A percentile compares a stretch with the other conserved stretches of the same genome.
Evolutionary conservation across 2,329 filamentous ascomycete species (phyloP).

Genomic region (Penicillium brevicompactum): DNA sequence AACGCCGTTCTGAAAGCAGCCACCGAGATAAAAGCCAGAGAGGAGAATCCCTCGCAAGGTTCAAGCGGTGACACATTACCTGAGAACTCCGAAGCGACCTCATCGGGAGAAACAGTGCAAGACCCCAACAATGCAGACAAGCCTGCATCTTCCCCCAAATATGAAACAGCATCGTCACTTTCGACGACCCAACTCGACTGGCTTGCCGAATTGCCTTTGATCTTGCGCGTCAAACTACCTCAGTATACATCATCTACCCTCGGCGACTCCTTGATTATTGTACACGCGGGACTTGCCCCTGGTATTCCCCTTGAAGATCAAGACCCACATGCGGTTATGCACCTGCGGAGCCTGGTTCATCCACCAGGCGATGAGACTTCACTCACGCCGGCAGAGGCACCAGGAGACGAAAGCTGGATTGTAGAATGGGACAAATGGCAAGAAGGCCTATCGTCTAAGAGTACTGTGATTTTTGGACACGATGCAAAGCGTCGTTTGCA

Average conservation of each 20-base stretch:
- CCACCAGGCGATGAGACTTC: neutral
- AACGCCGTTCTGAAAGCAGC: constrained; percentile 26
- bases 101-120: neutral
- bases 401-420: constrained; percentile 23
- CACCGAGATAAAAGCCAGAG: constrained; percentile 8
- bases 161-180: constrained; percentile 14
- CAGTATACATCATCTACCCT: constrained; percentile 2
- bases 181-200: constrained; percentile 18
- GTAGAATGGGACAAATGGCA: constrained; percentile 25
- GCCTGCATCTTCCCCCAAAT: constrained; percentile 1
- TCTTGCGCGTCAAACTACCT: constrained; percentile 20
- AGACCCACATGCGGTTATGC: constrained; percentile 20
- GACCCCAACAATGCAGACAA: neutral
- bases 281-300: constrained; percentile 24
- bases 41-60: neutral
- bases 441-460: constrained; percentile 14
- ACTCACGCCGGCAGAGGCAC: constrained; percentile 9
- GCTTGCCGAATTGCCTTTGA: constrained; percentile 24
- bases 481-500: constrained; percentile 28
- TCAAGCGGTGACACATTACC: neutral
- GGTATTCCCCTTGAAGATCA: constrained; percentile 18
- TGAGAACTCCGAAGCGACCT: neutral
- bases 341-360: constrained; percentile 19
- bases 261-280: constrained; percentile 17
- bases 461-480: constrained; percentile 26